Percentiles rank a stretch among this genome's conserved stretches.
These are phyloP conservation scores for Pseudogymnoascus sp. DNA, from an alignment of 2,329 filamentous ascomycete genomes.

Conservation along the genomic window DNA sequence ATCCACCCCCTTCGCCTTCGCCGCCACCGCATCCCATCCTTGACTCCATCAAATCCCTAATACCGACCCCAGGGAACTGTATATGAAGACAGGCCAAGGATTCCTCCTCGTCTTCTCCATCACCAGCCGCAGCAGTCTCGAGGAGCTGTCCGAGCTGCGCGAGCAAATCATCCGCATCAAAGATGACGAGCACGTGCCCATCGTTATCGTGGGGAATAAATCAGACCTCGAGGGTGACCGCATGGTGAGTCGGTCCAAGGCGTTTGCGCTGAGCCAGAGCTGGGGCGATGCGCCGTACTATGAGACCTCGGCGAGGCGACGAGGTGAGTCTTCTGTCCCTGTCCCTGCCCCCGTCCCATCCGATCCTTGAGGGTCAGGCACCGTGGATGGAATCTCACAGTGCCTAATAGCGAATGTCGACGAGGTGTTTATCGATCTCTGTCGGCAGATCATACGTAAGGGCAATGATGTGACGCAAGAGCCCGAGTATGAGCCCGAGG, in stretches of 20 bases:
- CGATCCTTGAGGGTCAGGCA: background rate
- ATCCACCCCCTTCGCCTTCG: background rate
- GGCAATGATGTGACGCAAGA: slow-evolving; percentile 31
- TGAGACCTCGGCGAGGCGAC: slow-evolving; percentile 58
- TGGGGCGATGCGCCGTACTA: slow-evolving; percentile 70
- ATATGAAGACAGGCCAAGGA: slow-evolving; percentile 69
- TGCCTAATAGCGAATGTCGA: slow-evolving; percentile 51
- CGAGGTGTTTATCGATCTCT: slow-evolving; percentile 62
- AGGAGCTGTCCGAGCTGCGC: slow-evolving; percentile 61
- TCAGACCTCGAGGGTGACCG: slow-evolving; percentile 66
- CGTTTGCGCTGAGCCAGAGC: slow-evolving; percentile 57
- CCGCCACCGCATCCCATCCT: background rate
- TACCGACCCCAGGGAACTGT: slow-evolving; percentile 46
- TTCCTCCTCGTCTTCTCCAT: slow-evolving; percentile 71
- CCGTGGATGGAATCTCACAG: background rate
- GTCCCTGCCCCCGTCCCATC: background rate
- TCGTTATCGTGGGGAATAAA: slow-evolving; percentile 69
- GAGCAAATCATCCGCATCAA: slow-evolving; percentile 69
- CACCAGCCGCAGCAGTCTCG: slow-evolving; percentile 58
- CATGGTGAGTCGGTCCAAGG: slow-evolving; percentile 53
- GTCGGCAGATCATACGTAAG: slow-evolving; percentile 57
- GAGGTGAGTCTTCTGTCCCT: slow-evolving; percentile 30
- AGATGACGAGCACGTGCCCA: slow-evolving; percentile 59
- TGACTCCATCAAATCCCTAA: background rate
- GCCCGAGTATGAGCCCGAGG: slow-evolving; percentile 25